These are phyloP conservation scores for Hypoxylon rubiginosum DNA, from an alignment of 2,329 filamentous ascomycete genomes.

Conservation along the genomic window DNA sequence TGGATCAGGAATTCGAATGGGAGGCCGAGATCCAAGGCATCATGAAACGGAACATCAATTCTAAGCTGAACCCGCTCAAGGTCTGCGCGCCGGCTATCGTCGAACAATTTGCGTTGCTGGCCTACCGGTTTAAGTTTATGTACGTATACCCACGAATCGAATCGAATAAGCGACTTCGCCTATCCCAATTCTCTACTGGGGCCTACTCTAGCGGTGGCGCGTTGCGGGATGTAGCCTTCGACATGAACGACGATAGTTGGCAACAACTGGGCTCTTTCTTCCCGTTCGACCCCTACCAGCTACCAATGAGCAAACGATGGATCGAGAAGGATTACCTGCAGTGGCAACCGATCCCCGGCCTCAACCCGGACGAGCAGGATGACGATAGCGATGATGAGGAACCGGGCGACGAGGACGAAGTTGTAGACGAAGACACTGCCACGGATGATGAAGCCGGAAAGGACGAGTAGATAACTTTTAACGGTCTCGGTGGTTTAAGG, in stretches of 20 bases:
- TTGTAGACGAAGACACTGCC: constrained; percentile 64
- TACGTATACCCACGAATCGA: constrained; percentile 92
- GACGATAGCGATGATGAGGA: constrained; percentile 60
- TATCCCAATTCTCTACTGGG: constrained; percentile 76
- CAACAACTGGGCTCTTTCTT: constrained; percentile 95
- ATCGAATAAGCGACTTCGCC: constrained; percentile 88
- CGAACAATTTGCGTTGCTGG: constrained; percentile 88
- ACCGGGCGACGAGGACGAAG: constrained; percentile 61
- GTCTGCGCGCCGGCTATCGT: constrained; percentile 94
- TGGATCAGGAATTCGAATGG: constrained; percentile 83
- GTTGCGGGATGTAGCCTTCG: constrained; percentile 65
- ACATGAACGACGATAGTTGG: constrained; percentile 77
- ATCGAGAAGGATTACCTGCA: constrained; percentile 85
- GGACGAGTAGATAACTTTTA: constrained; percentile 51
- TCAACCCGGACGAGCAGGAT: constrained; percentile 67
- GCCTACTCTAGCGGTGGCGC: constrained; percentile 68
- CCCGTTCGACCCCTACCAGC: constrained; percentile 95
- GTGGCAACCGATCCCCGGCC: constrained; percentile 81
- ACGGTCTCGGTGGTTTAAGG: constrained; percentile 38
- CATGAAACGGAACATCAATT: constrained; percentile 83
- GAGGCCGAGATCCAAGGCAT: constrained; percentile 79
- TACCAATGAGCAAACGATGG: constrained; percentile 90
- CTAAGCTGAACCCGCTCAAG: constrained; percentile 92
- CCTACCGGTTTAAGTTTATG: constrained; percentile 86
- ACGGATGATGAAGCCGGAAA: constrained; percentile 63